Conservation (phyloP, 768 basidiomycete species). For the Boletus sp. region DNA sequence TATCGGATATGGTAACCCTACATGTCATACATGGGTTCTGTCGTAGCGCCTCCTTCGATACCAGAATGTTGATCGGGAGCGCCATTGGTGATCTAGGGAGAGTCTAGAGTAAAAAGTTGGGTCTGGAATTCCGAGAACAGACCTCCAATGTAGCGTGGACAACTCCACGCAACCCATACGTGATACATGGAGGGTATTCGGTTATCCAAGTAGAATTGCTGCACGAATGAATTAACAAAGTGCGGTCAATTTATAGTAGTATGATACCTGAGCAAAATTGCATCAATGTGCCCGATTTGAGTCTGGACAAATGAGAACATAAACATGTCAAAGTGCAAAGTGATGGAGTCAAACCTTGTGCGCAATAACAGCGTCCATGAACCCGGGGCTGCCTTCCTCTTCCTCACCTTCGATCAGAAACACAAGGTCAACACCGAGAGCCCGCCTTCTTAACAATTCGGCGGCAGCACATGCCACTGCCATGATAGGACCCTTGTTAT, state of each 20-base stretch:
- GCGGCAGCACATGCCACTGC: constrained; percentile 90
- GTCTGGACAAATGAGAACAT: constrained; percentile 42
- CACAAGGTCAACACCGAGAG: constrained; percentile 82
- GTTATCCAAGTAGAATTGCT: constrained; percentile 98
- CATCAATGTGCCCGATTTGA: constrained; percentile 81
- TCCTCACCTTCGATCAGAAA: constrained; percentile 96
- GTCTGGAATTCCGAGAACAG: not conserved
- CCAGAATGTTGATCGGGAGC: constrained; percentile 90
- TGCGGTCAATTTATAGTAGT: not conserved
- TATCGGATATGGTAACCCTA: constrained; percentile 34
- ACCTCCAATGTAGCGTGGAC: constrained; percentile 83
- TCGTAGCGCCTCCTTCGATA: constrained; percentile 83
- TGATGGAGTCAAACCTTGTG: constrained; percentile 56
- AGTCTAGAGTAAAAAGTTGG: not conserved
- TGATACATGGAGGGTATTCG: constrained; percentile 88
- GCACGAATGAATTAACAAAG: not conserved
- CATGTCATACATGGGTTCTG: constrained; percentile 95
- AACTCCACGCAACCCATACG: constrained; percentile 92
- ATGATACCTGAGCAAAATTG: constrained; percentile 77
- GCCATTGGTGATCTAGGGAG: constrained; percentile 58
- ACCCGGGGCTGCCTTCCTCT: constrained; percentile 89
- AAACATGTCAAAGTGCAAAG: not conserved
- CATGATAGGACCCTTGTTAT: constrained; percentile 94
- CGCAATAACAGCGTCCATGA: constrained; percentile 67
- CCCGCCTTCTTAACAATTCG: constrained; percentile 64